These are phyloP conservation scores for Silene vulgaris DNA, from an alignment of 179 eudicot genomes.

Conservation along the genomic window DNA sequence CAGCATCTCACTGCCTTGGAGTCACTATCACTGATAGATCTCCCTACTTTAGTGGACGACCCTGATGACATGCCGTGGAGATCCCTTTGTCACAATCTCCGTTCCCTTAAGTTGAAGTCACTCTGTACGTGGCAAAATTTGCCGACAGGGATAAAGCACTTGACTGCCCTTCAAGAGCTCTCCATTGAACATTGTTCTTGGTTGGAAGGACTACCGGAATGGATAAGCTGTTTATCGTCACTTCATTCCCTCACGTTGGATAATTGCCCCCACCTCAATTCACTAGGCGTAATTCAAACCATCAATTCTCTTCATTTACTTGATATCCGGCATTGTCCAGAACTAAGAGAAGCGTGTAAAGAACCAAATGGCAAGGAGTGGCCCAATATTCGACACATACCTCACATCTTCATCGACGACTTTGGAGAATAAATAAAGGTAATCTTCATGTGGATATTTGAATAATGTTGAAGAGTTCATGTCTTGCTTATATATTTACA, in stretches of 20 bases:
- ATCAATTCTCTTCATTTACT: conserved; percentile 9
- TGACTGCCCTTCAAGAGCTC: conserved; percentile 12
- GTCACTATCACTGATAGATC: neutral
- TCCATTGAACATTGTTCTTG: neutral
- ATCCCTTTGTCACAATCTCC: conserved; percentile 11
- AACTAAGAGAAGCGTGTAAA: neutral
- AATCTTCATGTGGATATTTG: too few species aligned
- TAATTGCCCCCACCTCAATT: neutral
- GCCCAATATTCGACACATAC: conserved; percentile 20
- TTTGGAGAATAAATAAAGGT: too few species aligned
- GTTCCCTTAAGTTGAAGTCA: neutral
- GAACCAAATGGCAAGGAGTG: conserved; percentile 9
- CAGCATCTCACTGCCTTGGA: conserved; percentile 13
- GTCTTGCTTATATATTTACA: too few species aligned
- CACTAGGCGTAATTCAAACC: neutral
- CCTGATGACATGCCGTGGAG: conserved; percentile 10
- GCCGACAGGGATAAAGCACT: conserved; percentile 14
- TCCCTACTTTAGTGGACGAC: neutral
- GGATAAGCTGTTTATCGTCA: conserved; percentile 17
- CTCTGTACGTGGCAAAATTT: neutral
- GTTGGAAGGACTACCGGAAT: conserved; percentile 1
- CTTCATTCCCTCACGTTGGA: neutral
- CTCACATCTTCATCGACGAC: neutral
- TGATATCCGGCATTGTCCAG: neutral
- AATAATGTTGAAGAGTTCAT: too few species aligned